Evolutionary conservation across 768 basidiomycete species (phyloP).

Genomic region (Mycena kentingensis): DNA sequence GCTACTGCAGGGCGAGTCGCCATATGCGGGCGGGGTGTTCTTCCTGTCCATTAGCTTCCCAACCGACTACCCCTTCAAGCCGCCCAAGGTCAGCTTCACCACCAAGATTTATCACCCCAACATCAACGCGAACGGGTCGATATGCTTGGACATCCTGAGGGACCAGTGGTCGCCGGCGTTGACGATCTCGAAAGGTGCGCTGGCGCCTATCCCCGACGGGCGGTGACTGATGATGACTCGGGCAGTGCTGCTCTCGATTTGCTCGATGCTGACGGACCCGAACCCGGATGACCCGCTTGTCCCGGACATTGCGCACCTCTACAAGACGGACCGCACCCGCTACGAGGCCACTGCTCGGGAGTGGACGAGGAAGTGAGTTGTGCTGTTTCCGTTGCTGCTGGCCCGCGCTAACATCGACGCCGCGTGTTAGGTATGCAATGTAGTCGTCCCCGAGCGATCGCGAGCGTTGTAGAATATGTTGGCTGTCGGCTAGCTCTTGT

Average conservation of each 20-base stretch:
- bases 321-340: conserved; percentile 97
- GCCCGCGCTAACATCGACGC: neutral
- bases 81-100: conserved; percentile 99
- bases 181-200: conserved; percentile 96
- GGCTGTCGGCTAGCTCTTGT: neutral
- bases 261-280: conserved; percentile 98
- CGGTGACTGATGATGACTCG: neutral
- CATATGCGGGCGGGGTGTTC: conserved; percentile 98
- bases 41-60: conserved; percentile 95
- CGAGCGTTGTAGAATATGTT: neutral
- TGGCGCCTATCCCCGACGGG: conserved; percentile 2
- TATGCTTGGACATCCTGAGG: conserved; percentile 96
- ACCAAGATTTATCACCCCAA: conserved; percentile 99
- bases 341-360: conserved; percentile 98
- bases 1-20: conserved; percentile 83
- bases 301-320: conserved; percentile 96
- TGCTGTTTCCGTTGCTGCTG: conserved; percentile 3
- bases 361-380: conserved; percentile 97
- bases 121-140: conserved; percentile 99
- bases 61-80: conserved; percentile 99
- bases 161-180: conserved; percentile 99
- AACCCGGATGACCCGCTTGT: conserved; percentile 99
- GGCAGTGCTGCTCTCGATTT: conserved; percentile 92
- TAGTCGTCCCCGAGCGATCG: conserved; percentile 15
- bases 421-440: conserved; percentile 41